Percentiles rank a stretch among this genome's conserved stretches.
Conservation (phyloP, 2,329 filamentous ascomycete genomes). For the Alternaria panax region DNA sequence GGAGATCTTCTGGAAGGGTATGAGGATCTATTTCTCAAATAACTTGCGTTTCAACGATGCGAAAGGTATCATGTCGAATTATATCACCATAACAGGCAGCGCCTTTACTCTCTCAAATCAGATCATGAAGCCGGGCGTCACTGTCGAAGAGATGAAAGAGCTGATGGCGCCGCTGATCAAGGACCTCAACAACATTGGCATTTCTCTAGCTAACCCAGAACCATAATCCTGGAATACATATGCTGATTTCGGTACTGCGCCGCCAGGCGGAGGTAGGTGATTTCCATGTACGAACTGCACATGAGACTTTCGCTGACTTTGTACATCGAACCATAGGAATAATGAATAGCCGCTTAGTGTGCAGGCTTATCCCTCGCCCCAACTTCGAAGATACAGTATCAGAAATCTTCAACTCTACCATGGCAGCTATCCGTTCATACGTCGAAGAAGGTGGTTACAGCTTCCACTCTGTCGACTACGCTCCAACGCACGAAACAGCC, state of each 20-base stretch:
- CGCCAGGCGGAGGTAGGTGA: no score
- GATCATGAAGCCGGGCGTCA: slow-evolving; percentile 29
- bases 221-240: background rate
- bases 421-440: slow-evolving; percentile 30
- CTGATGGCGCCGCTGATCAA: slow-evolving; percentile 32
- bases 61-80: slow-evolving; percentile 37
- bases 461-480: slow-evolving; percentile 40
- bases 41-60: slow-evolving; percentile 34
- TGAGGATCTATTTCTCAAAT: slow-evolving; percentile 31
- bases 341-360: background rate
- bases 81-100: slow-evolving; percentile 22
- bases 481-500: slow-evolving; percentile 30
- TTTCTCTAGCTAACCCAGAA: background rate
- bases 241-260: background rate
- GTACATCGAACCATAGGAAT: no score
- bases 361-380: background rate
- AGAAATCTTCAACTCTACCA: background rate
- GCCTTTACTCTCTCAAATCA: slow-evolving; percentile 26
- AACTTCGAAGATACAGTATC: background rate
- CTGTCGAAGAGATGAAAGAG: slow-evolving; percentile 20
- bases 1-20: slow-evolving; percentile 38
- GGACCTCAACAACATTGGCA: background rate
- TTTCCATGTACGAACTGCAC: no score
- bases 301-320: no score
- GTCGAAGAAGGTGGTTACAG: slow-evolving; percentile 39